These are phyloP conservation scores for Pyrenopolyporus hunteri DNA, from an alignment of 495 filamentous ascomycete species.

Conservation along the genomic window DNA sequence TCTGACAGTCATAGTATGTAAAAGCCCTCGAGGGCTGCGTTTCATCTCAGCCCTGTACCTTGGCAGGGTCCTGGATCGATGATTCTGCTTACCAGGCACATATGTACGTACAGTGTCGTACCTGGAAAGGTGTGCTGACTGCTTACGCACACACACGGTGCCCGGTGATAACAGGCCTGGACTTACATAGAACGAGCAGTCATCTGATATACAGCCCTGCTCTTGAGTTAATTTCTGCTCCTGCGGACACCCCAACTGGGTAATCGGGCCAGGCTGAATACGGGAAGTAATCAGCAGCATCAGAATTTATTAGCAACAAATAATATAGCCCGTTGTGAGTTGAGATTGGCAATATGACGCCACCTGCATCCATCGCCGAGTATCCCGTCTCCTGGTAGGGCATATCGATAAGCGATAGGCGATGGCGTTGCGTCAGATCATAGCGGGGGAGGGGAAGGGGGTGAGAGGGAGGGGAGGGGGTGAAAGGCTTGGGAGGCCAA, in stretches of 20 bases:
- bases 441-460: constrained; percentile 33
- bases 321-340: constrained; percentile 28
- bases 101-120: constrained; percentile 6
- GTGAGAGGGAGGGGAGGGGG: constrained; percentile 5
- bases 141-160: constrained; percentile 23
- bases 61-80: constrained; percentile 25
- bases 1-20: background rate
- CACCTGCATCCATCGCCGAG: constrained; percentile 23
- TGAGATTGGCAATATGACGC: constrained; percentile 34
- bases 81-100: constrained; percentile 8
- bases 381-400: constrained; percentile 36
- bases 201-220: constrained; percentile 35
- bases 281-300: constrained; percentile 30
- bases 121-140: constrained; percentile 18
- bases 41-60: constrained; percentile 34
- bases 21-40: constrained; percentile 15
- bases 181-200: constrained; percentile 13
- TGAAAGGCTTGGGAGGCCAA: background rate
- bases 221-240: constrained; percentile 31
- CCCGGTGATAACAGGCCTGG: constrained; percentile 30
- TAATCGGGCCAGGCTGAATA: constrained; percentile 17
- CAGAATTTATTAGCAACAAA: constrained; percentile 28
- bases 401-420: constrained; percentile 34
- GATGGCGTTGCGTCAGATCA: constrained; percentile 36
- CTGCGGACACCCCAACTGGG: constrained; percentile 31